These are phyloP conservation scores for Anthracocystis walkeri DNA, from an alignment of 1,284 basidiomycete species.

Conservation along the genomic window DNA sequence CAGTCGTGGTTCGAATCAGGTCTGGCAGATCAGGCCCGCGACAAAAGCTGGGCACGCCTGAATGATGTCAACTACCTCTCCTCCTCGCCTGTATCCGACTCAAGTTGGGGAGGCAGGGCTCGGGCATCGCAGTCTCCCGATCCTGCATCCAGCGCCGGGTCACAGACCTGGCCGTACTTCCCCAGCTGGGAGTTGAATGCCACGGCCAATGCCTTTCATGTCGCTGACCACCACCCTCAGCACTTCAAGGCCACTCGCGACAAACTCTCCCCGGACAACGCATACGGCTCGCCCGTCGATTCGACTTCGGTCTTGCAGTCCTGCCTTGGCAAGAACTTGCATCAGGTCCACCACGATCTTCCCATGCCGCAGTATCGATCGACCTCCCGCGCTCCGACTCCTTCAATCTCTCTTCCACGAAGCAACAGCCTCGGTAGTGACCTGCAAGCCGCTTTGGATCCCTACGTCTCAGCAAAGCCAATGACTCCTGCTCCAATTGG, in stretches of 20 bases:
- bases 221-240: background rate
- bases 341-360: background rate
- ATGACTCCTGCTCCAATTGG: background rate
- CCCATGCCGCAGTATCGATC: background rate
- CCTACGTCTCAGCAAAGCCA: background rate
- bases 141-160: background rate
- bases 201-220: background rate
- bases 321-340: background rate
- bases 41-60: background rate
- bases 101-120: background rate
- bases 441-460: background rate
- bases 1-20: background rate
- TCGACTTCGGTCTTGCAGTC: background rate
- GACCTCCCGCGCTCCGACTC: background rate
- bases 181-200: conserved; percentile 6
- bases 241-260: background rate
- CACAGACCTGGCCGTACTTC: background rate
- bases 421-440: background rate
- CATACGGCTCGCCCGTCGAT: background rate
- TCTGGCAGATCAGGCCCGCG: conserved; percentile 1
- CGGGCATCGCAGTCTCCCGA: background rate
- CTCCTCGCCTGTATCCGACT: conserved; percentile 7
- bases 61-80: background rate
- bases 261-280: background rate
- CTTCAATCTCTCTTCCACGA: background rate